Evolutionary conservation across 2,329 filamentous ascomycete genomes (phyloP).

Genomic region (Talaromyces marneffei): DNA sequence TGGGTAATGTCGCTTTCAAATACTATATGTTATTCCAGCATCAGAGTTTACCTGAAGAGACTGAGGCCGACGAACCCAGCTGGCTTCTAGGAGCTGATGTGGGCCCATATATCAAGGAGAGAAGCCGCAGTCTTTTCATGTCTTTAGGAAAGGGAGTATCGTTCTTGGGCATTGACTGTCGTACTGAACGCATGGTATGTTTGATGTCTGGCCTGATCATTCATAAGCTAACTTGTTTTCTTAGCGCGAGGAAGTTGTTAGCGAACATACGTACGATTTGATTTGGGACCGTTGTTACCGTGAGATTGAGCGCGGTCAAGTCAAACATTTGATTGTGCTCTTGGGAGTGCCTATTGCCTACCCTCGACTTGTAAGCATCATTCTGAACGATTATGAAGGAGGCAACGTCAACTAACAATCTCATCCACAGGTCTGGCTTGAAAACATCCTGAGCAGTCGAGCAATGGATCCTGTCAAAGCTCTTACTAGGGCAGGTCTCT

Average conservation of each 20-base stretch:
- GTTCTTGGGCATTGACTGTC: slow-evolving; percentile 81
- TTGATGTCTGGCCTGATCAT: neutral
- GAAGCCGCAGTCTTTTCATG: slow-evolving; percentile 80
- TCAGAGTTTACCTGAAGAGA: slow-evolving; percentile 77
- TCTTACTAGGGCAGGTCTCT: slow-evolving; percentile 70
- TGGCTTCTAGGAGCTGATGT: slow-evolving; percentile 76
- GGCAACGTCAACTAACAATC: slow-evolving; percentile 30
- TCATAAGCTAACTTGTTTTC: slow-evolving; percentile 20
- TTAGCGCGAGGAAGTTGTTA: slow-evolving; percentile 67
- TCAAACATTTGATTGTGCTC: slow-evolving; percentile 83
- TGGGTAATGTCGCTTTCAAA: slow-evolving; percentile 91
- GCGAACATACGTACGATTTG: slow-evolving; percentile 73
- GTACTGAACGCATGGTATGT: slow-evolving; percentile 72
- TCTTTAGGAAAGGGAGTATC: slow-evolving; percentile 71
- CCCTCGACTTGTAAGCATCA: slow-evolving; percentile 60
- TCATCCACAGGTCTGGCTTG: slow-evolving; percentile 52
- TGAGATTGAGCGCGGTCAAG: slow-evolving; percentile 76
- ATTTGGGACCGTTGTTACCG: slow-evolving; percentile 79
- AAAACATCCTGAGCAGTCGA: slow-evolving; percentile 70
- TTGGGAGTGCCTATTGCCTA: slow-evolving; percentile 80
- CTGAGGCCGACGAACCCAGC: slow-evolving; percentile 76
- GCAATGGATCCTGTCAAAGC: slow-evolving; percentile 86
- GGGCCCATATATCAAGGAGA: slow-evolving; percentile 85
- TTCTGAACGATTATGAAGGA: neutral
- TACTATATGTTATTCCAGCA: slow-evolving; percentile 99